Evolutionary conservation across 1,139 yeast genomes (phyloP).

Genomic region (Protomyces macrosporus): DNA sequence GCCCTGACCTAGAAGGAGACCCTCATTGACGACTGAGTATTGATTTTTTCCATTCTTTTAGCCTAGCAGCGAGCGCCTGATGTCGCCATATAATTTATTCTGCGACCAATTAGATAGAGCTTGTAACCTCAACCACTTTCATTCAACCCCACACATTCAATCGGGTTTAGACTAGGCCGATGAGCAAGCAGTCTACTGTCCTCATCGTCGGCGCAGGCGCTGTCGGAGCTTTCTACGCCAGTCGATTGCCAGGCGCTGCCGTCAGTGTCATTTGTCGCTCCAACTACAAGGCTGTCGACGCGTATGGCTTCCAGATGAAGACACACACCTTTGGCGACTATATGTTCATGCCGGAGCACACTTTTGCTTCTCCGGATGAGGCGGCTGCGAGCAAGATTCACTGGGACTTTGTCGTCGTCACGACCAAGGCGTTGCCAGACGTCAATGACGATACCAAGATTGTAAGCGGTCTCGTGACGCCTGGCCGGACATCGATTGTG

Average conservation of each 20-base stretch:
- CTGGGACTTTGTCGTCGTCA: conserved; percentile 48
- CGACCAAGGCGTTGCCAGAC: conserved; percentile 72
- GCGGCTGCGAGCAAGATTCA: conserved; percentile 39
- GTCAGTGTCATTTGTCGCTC: conserved; percentile 49
- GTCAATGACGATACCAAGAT: conserved; percentile 53
- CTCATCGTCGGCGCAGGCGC: conserved; percentile 68
- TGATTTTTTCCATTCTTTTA: no score
- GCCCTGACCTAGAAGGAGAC: no score
- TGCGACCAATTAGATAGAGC: no score
- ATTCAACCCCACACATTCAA: neutral
- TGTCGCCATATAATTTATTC: no score
- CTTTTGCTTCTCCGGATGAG: conserved; percentile 39
- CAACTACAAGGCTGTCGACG: conserved; percentile 52
- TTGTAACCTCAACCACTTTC: neutral
- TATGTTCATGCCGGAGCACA: conserved; percentile 2
- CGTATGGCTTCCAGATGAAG: conserved; percentile 54
- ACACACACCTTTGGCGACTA: conserved; percentile 40
- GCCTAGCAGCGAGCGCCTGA: no score
- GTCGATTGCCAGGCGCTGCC: conserved; percentile 41
- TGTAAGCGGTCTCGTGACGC: conserved; percentile 51
- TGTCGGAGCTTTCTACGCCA: conserved; percentile 55
- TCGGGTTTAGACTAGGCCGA: neutral
- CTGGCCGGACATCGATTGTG: conserved; percentile 48
- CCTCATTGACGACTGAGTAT: no score
- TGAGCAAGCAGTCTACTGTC: conserved; percentile 33